A percentile compares a stretch with the other conserved stretches of the same genome.
These are phyloP conservation scores for Corynascus novoguineensis DNA, from an alignment of 495 filamentous ascomycete species.

Conservation along the genomic window DNA sequence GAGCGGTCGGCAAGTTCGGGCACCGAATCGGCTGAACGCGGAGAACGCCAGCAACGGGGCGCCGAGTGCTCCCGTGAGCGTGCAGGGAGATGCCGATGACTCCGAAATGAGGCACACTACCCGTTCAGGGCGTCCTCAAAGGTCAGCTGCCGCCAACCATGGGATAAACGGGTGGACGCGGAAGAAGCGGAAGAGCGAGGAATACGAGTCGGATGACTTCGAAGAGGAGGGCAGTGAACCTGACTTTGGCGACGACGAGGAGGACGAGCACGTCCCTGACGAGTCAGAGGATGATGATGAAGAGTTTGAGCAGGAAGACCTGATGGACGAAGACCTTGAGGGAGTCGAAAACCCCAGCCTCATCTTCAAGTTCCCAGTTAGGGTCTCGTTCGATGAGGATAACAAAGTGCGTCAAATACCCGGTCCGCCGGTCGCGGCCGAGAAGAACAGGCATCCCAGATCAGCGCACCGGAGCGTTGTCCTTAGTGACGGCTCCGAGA, in stretches of 20 bases:
- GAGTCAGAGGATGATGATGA: constrained; percentile 50
- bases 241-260: constrained; percentile 57
- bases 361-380: constrained; percentile 58
- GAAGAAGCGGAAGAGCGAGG: constrained; percentile 62
- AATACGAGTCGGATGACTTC: constrained; percentile 66
- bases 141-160: constrained; percentile 41
- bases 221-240: constrained; percentile 58
- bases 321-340: constrained; percentile 47
- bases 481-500: constrained; percentile 28
- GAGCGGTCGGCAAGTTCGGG: constrained; percentile 80
- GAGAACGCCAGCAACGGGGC: constrained; percentile 49
- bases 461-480: constrained; percentile 27
- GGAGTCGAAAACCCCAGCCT: constrained; percentile 41
- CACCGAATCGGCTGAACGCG: constrained; percentile 72
- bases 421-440: constrained; percentile 18
- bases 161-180: constrained; percentile 45
- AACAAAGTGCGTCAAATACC: constrained; percentile 25
- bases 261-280: constrained; percentile 47
- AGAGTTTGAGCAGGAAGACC: constrained; percentile 53
- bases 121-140: constrained; percentile 23
- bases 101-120: constrained; percentile 23
- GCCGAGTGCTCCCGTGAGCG: constrained; percentile 33
- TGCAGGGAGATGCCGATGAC: constrained; percentile 32
- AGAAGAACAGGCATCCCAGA: constrained; percentile 20
- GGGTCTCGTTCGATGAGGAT: constrained; percentile 27